Base-by-base conservation (phyloP, 768 basidiomycete genomes). In the Leucogyrophana mollusca region DNA sequence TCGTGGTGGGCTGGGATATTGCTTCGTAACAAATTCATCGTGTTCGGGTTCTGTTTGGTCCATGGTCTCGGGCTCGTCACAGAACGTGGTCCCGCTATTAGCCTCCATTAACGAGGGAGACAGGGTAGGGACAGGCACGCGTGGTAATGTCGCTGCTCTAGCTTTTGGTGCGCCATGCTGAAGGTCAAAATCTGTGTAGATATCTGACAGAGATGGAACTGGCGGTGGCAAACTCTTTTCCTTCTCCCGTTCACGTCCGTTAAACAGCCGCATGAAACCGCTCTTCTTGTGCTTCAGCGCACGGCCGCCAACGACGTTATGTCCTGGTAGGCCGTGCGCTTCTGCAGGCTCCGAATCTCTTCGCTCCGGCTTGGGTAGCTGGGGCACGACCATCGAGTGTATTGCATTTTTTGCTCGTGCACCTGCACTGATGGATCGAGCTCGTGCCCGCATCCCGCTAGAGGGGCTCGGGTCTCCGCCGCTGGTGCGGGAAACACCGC, bases 201-300 rank as follows among this genome's bases (percentile, higher is more conserved):
- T 56, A 43, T 76, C 73, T 4, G 70, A 65, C 24, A 79, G 55
- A 9, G 74, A 61, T 10, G 84, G 83, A 8, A 87, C 73, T 14
- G 87, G 82, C 5, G 82, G 82, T 2, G 77, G 76, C 7, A 65
- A 63, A 4, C 57, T 59, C 47, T 59, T 66, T 17, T 78, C 73
- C 33, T 52, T 67, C 47, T 51, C 32, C 37, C 52, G 24, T 34
- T 78, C 76, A 41, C 73, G 74, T 14, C 74, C 73, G 56, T 83
- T 80, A 59, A 91, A 90, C 9, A 92, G 66, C 41, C 85, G 73
- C 83, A 91, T 79, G 59, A 92, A 88, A 3, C 78, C 89, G 52
- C 88, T 90, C 62, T 85, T 90, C 71, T 86, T 90, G 49, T 85
- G 84, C 55, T 79, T 87, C 40, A 91, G 61, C 2, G 66, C 53